Percentiles rank a stretch among this genome's conserved stretches.
Conservation (phyloP, 805 yeast species). For the Candida pseudoglaebosa region DNA sequence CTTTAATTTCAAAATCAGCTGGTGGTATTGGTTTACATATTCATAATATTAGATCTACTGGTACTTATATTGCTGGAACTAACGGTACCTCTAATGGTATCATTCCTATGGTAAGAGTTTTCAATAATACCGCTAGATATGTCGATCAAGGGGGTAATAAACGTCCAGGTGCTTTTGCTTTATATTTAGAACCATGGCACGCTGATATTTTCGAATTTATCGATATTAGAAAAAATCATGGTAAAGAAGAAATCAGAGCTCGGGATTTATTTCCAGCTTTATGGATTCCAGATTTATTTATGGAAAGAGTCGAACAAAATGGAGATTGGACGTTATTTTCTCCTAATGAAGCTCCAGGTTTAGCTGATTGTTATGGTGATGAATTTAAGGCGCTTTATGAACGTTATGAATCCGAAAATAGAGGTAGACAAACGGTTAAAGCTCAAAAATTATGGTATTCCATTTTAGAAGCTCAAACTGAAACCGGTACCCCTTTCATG, state of each 20-base stretch:
- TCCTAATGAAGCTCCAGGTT: conserved; percentile 57
- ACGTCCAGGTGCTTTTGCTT: conserved; percentile 62
- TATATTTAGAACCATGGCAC: conserved; percentile 63
- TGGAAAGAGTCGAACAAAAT: conserved; percentile 56
- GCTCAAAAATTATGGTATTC: conserved; percentile 63
- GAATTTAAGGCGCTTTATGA: conserved; percentile 52
- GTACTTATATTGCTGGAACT: conserved; percentile 59
- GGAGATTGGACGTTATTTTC: conserved; percentile 58
- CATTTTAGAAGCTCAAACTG: conserved; percentile 59
- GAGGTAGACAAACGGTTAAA: conserved; percentile 47
- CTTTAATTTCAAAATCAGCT: conserved; percentile 58
- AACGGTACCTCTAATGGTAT: conserved; percentile 62
- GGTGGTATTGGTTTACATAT: conserved; percentile 64
- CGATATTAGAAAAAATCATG: conserved; percentile 59
- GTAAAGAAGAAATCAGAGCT: conserved; percentile 61
- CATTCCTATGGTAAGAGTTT: conserved; percentile 60
- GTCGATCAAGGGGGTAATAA: conserved; percentile 67
- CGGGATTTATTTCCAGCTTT: conserved; percentile 61
- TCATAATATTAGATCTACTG: conserved; percentile 56
- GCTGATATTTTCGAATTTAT: conserved; percentile 56
- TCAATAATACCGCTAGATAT: conserved; percentile 60
- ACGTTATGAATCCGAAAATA: conserved; percentile 48
- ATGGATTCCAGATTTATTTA: conserved; percentile 61
- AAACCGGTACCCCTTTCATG: conserved; percentile 65
- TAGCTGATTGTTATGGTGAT: conserved; percentile 51